Evolutionary conservation across 148 eudicot genomes (phyloP), one percentile per base, ranked within the genome.

Genomic region (Fagopyrum esculentum): DNA sequence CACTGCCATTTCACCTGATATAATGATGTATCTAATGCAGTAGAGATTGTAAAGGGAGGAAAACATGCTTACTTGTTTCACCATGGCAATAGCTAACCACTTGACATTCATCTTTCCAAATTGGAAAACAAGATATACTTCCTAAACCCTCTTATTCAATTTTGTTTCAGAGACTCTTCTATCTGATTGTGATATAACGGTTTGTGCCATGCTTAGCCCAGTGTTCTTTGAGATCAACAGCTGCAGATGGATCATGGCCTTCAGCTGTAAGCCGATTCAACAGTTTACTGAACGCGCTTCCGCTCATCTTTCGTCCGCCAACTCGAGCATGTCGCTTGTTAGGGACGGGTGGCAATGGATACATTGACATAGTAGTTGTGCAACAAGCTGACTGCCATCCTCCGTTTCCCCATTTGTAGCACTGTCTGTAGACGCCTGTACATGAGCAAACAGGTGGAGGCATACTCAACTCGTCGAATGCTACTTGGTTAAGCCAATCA

Each of bases 371-470:
- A 12, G 90, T 87, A 22, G 89, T 93, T 5, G 98, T 95, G 83
- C 98, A 95, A 74, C 98, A 95, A 1, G 98, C 88, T 5, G 98
- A 95, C 70, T 95, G 98, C 98, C 98, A 95, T 11, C 98, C 98
- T 4, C 98, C 98, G 46, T 86, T 90, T 0, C 98, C 98, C 98
- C 98, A 95, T 77, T 92, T 95, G 81, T 95, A 95, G 80, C 98
- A 92, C 8, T 96, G 93, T 64, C 98, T 79, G 9, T 87, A 79
- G 0, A 85, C 81, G 46, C 97, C 97, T 0, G 98, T 95, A 77
- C 98, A 95, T 0, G 98, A 95, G 79, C 98, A 95, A 66, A 90
- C 90, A 0, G 97, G 97, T 44, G 89, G 84, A 1, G 97, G 91
- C 98, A 95, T 95, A 19, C 89, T 85, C 50, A 93, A 66, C 50